Evolutionary conservation across 495 filamentous ascomycete genomes (phyloP), one percentile per base, ranked within the genome.

Genomic region (Penicillium macrosclerotiorum): DNA sequence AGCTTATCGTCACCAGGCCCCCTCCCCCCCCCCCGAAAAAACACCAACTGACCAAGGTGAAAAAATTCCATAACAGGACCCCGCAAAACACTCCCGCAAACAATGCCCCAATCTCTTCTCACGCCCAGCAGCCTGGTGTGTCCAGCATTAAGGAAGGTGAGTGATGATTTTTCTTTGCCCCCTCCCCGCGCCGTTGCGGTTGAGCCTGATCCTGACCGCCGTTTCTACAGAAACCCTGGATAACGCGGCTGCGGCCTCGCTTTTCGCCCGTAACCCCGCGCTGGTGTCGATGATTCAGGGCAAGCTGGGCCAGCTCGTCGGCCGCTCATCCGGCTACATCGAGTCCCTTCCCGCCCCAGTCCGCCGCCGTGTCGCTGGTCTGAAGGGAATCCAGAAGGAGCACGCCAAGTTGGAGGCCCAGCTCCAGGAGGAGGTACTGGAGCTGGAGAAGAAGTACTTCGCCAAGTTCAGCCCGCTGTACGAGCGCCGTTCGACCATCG

Each of bases 401-500:
- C 94, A 99, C 72, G 84, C 91, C 39, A 95, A 96, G 74, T 82
- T 99, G 54, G 94, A 99, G 76, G 89, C 89, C 42, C 85, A 95
- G 67, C 96, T 97, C 69, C 94, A 99, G 67, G 90, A 97, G 65
- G 94, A 96, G 71, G 89, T 99, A 34, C 77, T 99, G 52, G 83
- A 96, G 64, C 80, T 99, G 16, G 94, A 99, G 77, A 99, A 99
- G 81, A 94, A 95, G 71, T 99, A 93, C 70, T 96, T 99, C 52
- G 87, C 86, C 63, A 97, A 96, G 72, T 99, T 95, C 72, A 95
- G 90, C 22, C 94, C 94, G 40, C 83, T 99, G 26, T 99, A 99
- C 71, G 74, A 97, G 79, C 89, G 91, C 77, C 91, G 94, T 62
- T 79, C 93, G 36, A 80, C 84, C 49, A 96, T 99, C 59, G 79